Percentiles rank a stretch among this genome's conserved stretches.
Evolutionary conservation across 768 basidiomycete genomes (phyloP).

Genomic region (Boletus vinaceobasis): DNA sequence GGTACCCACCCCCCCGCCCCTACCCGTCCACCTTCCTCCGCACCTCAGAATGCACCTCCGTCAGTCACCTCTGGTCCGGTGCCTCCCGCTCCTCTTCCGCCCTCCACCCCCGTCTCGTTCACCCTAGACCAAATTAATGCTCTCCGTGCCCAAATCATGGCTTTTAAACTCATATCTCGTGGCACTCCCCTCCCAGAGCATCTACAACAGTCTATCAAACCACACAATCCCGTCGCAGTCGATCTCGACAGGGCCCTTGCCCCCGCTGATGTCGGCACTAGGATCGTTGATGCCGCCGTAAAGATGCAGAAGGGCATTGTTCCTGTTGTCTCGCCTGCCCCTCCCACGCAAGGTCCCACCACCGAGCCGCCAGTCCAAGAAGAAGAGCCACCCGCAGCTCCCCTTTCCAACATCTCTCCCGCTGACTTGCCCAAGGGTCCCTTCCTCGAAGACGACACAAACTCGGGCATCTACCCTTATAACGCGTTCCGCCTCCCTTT

Average conservation of each 20-base stretch:
- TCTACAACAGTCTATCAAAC: conserved; percentile 66
- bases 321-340: conserved; percentile 27
- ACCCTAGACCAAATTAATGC: conserved; percentile 70
- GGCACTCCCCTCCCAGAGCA: conserved; percentile 65
- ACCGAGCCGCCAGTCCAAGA: conserved; percentile 45
- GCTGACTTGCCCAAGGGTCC: conserved; percentile 68
- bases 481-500: conserved; percentile 88
- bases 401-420: conserved; percentile 41
- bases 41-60: conserved; percentile 29
- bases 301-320: conserved; percentile 60
- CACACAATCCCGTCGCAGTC: conserved; percentile 55
- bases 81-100: conserved; percentile 49
- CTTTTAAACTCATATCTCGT: conserved; percentile 69
- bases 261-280: conserved; percentile 54
- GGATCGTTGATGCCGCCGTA: conserved; percentile 72
- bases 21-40: conserved; percentile 30
- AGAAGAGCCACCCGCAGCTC: conserved; percentile 46
- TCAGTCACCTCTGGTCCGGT: conserved; percentile 50
- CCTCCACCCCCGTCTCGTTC: conserved; percentile 75
- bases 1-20: not conserved
- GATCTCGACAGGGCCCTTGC: conserved; percentile 67
- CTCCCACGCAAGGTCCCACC: conserved; percentile 9
- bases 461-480: conserved; percentile 86
- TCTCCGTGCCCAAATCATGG: conserved; percentile 79
- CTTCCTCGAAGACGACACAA: conserved; percentile 73